phyloP scores from a whole-genome alignment of 2,329 filamentous ascomycete genomes.

The Fusarium nelsonii region DNA sequence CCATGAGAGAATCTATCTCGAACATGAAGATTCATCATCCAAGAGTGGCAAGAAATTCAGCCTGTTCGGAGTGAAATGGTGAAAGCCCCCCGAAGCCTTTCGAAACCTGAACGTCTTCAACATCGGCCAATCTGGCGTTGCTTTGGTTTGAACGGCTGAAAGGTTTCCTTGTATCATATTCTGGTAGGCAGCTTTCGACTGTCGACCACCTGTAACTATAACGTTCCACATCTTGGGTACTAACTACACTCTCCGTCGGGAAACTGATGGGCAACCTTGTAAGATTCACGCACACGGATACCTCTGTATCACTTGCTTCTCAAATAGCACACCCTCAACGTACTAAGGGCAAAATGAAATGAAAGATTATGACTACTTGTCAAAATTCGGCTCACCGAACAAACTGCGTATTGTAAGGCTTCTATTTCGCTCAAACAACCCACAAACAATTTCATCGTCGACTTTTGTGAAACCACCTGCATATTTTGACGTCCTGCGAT shows the following conservation, averaged over 20 bases:
- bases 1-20: constrained; percentile 73
- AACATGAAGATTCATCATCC: constrained; percentile 66
- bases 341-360: neutral
- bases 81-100: neutral
- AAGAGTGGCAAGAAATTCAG: constrained; percentile 60
- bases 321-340: neutral
- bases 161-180: constrained; percentile 31
- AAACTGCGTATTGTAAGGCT: neutral
- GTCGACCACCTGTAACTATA: constrained; percentile 23
- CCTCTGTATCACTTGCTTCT: neutral
- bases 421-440: neutral
- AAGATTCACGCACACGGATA: neutral
- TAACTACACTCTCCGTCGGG: neutral
- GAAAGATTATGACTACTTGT: neutral
- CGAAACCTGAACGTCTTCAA: neutral
- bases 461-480: too few relatives aligned
- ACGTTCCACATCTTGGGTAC: neutral
- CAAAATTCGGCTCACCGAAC: neutral
- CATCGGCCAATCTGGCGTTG: neutral
- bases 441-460: rapidly evolving
- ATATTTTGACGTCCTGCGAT: neutral
- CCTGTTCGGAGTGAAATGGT: constrained; percentile 74
- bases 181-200: neutral
- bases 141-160: neutral
- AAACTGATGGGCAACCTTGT: neutral